Percentiles rank a stretch among this genome's conserved stretches.
phyloP scores from a whole-genome alignment of 805 yeast genomes.

The Priceomyces castillae region DNA sequence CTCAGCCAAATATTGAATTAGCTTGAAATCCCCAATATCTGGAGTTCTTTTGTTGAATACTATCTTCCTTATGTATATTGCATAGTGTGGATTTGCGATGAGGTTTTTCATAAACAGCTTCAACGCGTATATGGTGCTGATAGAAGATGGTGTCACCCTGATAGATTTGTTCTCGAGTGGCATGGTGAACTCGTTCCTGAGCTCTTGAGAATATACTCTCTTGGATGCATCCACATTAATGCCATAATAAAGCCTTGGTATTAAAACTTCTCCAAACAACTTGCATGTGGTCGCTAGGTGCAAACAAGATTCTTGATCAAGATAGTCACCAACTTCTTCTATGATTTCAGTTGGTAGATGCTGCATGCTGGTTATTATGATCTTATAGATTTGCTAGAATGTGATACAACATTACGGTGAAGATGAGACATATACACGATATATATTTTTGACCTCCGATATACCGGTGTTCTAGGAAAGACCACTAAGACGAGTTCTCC shows the following conservation, averaged over 20 bases:
- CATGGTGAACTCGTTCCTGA: not conserved
- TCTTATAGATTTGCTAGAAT: not conserved
- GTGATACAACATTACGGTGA: not conserved
- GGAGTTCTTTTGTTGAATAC: slow-evolving; percentile 16
- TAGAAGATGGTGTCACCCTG: not conserved
- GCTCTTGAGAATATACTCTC: not conserved
- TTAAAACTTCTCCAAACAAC: slow-evolving; percentile 7
- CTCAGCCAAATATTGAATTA: slow-evolving; percentile 13
- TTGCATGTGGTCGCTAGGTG: slow-evolving; percentile 13
- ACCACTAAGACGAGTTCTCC: slow-evolving; percentile 3
- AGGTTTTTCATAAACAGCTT: slow-evolving; percentile 19
- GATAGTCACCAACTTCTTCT: slow-evolving; percentile 10
- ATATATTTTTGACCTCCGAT: not conserved
- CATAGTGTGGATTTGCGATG: slow-evolving; percentile 8
- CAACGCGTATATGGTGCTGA: slow-evolving; percentile 16
- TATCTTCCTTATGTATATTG: slow-evolving; percentile 13
- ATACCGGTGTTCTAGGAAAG: not conserved
- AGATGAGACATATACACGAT: not conserved
- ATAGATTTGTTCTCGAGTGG: not conserved
- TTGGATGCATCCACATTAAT: slow-evolving; percentile 15
- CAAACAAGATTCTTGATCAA: slow-evolving; percentile 15
- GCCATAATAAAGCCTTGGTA: slow-evolving; percentile 15
- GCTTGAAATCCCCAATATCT: slow-evolving; percentile 23
- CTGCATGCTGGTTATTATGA: not conserved
- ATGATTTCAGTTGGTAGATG: slow-evolving; percentile 20